Evolutionary conservation across 2,329 filamentous ascomycete species (phyloP).

Genomic region (Colletotrichum phormii): DNA sequence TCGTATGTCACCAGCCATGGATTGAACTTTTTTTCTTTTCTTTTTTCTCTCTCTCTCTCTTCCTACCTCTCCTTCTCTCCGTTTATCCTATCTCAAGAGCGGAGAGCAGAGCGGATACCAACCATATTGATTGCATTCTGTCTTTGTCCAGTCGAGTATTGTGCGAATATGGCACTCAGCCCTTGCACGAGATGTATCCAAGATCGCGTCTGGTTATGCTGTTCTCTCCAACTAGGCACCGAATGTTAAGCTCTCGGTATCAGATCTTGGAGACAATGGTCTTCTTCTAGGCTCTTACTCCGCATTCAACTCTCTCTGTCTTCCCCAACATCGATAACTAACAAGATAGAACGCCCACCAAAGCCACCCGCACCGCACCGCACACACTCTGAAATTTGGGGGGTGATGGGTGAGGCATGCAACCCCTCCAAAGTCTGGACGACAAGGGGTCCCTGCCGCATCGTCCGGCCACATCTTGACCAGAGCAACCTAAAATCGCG

Average conservation of each 20-base stretch:
- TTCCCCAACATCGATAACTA: constrained; percentile 28
- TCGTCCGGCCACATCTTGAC: constrained; percentile 33
- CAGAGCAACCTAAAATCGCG: constrained; percentile 37
- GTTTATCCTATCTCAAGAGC: constrained; percentile 2
- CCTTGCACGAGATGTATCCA: not conserved
- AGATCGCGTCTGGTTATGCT: not conserved
- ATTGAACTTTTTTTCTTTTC: not conserved
- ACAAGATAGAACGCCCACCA: not conserved
- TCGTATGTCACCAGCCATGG: constrained; percentile 30
- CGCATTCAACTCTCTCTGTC: constrained; percentile 11
- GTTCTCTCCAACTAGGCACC: not conserved
- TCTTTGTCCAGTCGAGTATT: constrained; percentile 4
- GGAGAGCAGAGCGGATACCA: constrained; percentile 6
- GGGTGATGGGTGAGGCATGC: constrained; percentile 8
- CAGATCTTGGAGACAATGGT: not conserved
- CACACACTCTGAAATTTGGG: not conserved
- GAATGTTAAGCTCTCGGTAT: not conserved
- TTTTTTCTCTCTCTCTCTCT: not conserved
- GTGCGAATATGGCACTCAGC: not conserved
- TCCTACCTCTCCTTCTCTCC: not conserved
- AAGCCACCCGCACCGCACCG: not conserved
- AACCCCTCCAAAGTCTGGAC: constrained; percentile 29
- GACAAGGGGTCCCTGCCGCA: constrained; percentile 23
- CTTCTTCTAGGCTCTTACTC: constrained; percentile 4
- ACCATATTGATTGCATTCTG: not conserved